A percentile compares a stretch with the other conserved stretches of the same genome.
These are phyloP conservation scores for Rhizopogon vulgaris DNA, from an alignment of 768 basidiomycete genomes.

Conservation along the genomic window DNA sequence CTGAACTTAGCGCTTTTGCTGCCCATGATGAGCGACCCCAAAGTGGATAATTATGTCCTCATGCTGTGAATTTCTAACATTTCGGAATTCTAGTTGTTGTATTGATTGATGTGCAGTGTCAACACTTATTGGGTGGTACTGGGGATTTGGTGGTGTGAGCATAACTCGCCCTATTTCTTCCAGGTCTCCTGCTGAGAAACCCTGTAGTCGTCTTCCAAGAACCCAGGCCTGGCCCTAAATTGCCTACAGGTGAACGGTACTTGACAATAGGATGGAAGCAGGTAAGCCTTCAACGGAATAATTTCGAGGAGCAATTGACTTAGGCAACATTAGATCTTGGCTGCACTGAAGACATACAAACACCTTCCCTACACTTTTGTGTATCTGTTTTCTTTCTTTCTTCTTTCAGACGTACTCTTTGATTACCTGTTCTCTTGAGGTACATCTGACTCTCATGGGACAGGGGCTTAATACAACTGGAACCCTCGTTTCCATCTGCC, in stretches of 20 bases:
- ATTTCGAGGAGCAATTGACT: background rate
- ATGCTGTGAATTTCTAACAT: slow-evolving; percentile 46
- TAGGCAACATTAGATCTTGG: slow-evolving; percentile 54
- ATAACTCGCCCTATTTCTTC: background rate
- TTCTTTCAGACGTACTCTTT: slow-evolving; percentile 66
- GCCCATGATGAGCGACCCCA: slow-evolving; percentile 47
- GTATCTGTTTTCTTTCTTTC: slow-evolving; percentile 71
- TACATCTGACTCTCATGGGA: slow-evolving; percentile 1
- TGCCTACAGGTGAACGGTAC: slow-evolving; percentile 74
- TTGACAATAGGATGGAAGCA: slow-evolving; percentile 85
- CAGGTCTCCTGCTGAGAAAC: background rate
- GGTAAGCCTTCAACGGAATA: slow-evolving; percentile 25
- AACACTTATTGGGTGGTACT: slow-evolving; percentile 73
- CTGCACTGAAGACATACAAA: slow-evolving; percentile 67
- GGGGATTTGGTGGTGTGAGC: slow-evolving; percentile 87
- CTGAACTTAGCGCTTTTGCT: slow-evolving; percentile 69
- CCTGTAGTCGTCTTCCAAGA: slow-evolving; percentile 72
- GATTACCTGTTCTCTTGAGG: background rate
- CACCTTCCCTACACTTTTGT: slow-evolving; percentile 77
- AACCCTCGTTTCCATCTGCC: slow-evolving; percentile 68
- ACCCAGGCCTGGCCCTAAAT: slow-evolving; percentile 72
- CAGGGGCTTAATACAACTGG: slow-evolving; percentile 80
- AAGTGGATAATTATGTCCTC: slow-evolving; percentile 70
- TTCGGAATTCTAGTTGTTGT: background rate
- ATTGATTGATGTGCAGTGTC: slow-evolving; percentile 33